These are phyloP conservation scores for Ascochyta koolunga DNA, from an alignment of 2,329 filamentous ascomycete species.

Conservation along the genomic window DNA sequence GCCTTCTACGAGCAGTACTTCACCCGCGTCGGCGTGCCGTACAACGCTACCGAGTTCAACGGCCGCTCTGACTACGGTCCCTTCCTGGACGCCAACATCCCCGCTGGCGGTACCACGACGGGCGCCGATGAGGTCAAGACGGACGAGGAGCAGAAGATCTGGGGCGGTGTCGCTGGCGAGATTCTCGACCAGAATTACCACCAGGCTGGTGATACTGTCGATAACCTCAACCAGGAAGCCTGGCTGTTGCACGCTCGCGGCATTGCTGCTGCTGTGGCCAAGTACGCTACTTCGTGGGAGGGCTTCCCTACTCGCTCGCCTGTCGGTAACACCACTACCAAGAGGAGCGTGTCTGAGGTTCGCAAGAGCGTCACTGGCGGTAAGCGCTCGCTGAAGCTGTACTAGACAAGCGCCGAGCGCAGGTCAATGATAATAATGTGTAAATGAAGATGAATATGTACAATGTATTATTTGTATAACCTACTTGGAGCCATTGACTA, in stretches of 20 bases:
- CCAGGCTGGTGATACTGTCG: conserved; percentile 42
- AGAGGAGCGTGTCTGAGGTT: conserved; percentile 18
- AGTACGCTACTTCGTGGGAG: conserved; percentile 35
- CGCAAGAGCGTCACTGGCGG: conserved; percentile 16
- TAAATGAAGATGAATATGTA: not conserved
- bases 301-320: conserved; percentile 36
- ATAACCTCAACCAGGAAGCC: conserved; percentile 43
- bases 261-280: conserved; percentile 45
- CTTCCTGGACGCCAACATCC: conserved; percentile 45
- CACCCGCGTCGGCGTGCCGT: conserved; percentile 31
- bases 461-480: not conserved
- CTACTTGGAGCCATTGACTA: not conserved
- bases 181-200: conserved; percentile 44
- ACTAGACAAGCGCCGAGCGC: no score
- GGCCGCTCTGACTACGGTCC: conserved; percentile 49
- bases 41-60: conserved; percentile 42
- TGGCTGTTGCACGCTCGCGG: conserved; percentile 40
- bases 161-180: conserved; percentile 42
- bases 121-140: conserved; percentile 50
- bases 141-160: conserved; percentile 39
- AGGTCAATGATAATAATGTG: conserved; percentile 8
- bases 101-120: conserved; percentile 46
- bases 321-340: conserved; percentile 24
- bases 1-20: conserved; percentile 44
- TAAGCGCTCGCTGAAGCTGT: conserved; percentile 13